Percentiles rank a stretch among this genome's conserved stretches.
These are phyloP conservation scores for Exophiala bonariae DNA, from an alignment of 2,329 filamentous ascomycete species.

Conservation along the genomic window DNA sequence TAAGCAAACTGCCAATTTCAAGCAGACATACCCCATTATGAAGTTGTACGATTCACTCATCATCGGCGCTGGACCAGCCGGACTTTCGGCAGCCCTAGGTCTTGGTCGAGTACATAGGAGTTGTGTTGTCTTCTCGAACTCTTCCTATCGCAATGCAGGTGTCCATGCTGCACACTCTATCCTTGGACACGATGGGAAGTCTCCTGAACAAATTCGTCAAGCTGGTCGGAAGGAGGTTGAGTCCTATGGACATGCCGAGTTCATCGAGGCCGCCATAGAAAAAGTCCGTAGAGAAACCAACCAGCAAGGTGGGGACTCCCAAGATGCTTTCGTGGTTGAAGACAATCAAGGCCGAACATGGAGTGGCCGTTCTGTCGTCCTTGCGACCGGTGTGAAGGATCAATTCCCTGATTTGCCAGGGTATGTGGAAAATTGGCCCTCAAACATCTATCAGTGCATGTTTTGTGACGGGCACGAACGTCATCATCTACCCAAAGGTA, in stretches of 20 bases:
- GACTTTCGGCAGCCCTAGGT: slow-evolving; percentile 25
- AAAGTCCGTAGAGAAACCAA: slow-evolving; percentile 6
- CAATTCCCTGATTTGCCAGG: slow-evolving; percentile 24
- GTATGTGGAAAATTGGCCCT: slow-evolving; percentile 27
- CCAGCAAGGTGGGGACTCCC: slow-evolving; percentile 5
- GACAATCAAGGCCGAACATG: slow-evolving; percentile 16
- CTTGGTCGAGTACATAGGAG: slow-evolving; percentile 27
- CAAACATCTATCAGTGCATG: slow-evolving; percentile 28
- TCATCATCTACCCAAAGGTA: slow-evolving; percentile 2
- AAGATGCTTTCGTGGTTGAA: slow-evolving; percentile 13
- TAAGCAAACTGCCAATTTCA: too few species aligned
- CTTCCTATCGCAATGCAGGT: slow-evolving; percentile 28
- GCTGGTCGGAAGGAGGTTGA: slow-evolving; percentile 24
- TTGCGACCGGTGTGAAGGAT: slow-evolving; percentile 27
- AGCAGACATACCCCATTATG: slow-evolving; percentile 1
- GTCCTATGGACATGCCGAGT: slow-evolving; percentile 19
- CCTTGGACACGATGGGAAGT: slow-evolving; percentile 27
- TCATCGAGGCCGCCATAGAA: slow-evolving; percentile 3
- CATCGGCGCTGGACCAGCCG: slow-evolving; percentile 21
- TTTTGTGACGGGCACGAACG: slow-evolving; percentile 28
- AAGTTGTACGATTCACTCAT: slow-evolving; percentile 2
- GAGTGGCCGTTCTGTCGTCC: slow-evolving; percentile 22
- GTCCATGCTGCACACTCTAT: slow-evolving; percentile 24
- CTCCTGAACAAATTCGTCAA: slow-evolving; percentile 25
- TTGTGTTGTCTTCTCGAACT: slow-evolving; percentile 26